A percentile compares a stretch with the other conserved stretches of the same genome.
Evolutionary conservation across 768 basidiomycete species (phyloP).

Genomic region (Kwoniella shandongensis): DNA sequence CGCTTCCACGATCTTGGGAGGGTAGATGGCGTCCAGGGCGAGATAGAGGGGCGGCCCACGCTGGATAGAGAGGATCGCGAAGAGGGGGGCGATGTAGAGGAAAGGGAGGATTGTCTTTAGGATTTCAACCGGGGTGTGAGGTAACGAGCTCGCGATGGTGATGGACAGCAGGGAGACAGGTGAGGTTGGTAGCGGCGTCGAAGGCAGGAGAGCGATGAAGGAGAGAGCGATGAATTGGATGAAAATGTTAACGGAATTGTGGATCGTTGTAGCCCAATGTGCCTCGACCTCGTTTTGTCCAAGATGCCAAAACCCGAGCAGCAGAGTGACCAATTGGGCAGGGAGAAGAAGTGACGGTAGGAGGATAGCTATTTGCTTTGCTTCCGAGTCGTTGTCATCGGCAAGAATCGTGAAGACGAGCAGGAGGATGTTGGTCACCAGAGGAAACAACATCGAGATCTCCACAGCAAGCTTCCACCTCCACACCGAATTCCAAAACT

Average conservation of each 20-base stretch:
- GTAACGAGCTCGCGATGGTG: conserved; percentile 9
- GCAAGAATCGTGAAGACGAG: conserved; percentile 27
- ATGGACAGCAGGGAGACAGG: conserved; percentile 16
- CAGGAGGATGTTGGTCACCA: conserved; percentile 31
- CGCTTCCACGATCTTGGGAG: conserved; percentile 51
- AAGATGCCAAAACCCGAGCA: conserved; percentile 61
- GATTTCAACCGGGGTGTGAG: conserved; percentile 9
- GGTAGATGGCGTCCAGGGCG: conserved; percentile 71
- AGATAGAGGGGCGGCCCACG: conserved; percentile 74
- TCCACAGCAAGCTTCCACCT: conserved; percentile 29
- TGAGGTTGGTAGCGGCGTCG: conserved; percentile 38
- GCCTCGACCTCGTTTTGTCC: conserved; percentile 55
- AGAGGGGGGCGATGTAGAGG: conserved; percentile 53
- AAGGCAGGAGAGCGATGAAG: conserved; percentile 35
- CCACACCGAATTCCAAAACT: conserved; percentile 36
- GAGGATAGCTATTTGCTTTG: conserved; percentile 17
- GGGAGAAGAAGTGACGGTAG: conserved; percentile 36
- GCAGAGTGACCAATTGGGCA: conserved; percentile 47
- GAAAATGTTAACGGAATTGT: conserved; percentile 58
- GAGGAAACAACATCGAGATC: conserved; percentile 25
- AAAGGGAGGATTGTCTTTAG: conserved; percentile 32
- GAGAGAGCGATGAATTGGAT: conserved; percentile 37
- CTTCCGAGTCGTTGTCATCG: conserved; percentile 5
- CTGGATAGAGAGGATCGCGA: conserved; percentile 61
- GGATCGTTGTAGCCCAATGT: conserved; percentile 60